Evolutionary conservation across 441 rosid genomes (phyloP).

Genomic region (Pelargonium cotyledonis): DNA sequence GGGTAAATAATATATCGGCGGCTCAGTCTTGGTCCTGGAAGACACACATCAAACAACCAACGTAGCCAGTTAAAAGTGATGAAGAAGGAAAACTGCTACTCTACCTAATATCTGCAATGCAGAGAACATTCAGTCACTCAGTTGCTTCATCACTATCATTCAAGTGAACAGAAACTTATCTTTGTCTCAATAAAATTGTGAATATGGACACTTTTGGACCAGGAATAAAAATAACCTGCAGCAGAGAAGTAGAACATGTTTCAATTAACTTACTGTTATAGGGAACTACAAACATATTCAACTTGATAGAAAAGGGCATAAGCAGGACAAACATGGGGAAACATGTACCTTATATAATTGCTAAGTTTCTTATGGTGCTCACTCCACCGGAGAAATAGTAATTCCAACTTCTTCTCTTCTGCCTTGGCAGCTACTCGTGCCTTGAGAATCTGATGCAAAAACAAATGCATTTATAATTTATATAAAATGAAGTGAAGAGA

Average conservation of each 20-base stretch:
- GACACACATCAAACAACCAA: slow-evolving; percentile 24
- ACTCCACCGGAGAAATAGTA: slow-evolving; percentile 56
- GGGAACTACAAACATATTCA: background rate
- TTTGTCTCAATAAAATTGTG: slow-evolving; percentile 75
- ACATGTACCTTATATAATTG: slow-evolving; percentile 78
- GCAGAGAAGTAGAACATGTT: slow-evolving; percentile 11
- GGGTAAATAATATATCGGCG: slow-evolving; percentile 65
- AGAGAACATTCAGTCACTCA: slow-evolving; percentile 29
- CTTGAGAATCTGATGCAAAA: slow-evolving; percentile 52
- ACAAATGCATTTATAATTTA: background rate
- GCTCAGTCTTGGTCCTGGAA: slow-evolving; percentile 84
- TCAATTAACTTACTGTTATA: background rate
- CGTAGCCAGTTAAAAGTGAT: slow-evolving; percentile 10
- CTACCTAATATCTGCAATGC: slow-evolving; percentile 29
- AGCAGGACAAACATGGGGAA: background rate
- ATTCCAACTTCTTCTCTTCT: slow-evolving; percentile 61
- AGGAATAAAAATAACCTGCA: slow-evolving; percentile 95
- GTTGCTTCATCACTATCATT: slow-evolving; percentile 49
- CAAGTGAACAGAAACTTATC: slow-evolving; percentile 81
- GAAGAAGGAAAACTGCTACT: slow-evolving; percentile 11
- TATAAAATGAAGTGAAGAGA: background rate
- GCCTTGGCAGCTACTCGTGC: slow-evolving; percentile 93
- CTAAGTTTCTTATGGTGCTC: slow-evolving; percentile 77
- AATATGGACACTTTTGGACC: slow-evolving; percentile 97
- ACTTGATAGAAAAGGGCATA: background rate